Evolutionary conservation across 345 rosid genomes (phyloP).

Genomic region (Kernera saxatilis): DNA sequence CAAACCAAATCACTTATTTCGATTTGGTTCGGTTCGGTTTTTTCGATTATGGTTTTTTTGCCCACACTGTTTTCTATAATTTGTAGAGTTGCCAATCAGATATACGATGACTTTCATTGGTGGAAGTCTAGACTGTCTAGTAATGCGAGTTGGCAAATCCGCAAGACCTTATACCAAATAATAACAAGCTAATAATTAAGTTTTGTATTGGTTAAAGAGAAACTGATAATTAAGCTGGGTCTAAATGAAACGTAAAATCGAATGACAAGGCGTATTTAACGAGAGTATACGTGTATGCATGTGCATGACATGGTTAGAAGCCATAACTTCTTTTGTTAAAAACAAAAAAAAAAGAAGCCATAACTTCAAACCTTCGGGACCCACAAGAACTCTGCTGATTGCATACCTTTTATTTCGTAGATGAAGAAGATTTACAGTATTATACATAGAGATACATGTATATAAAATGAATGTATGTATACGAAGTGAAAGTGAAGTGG

Average conservation of each 20-base stretch:
- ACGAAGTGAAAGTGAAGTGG: slow-evolving; percentile 24
- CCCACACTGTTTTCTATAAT: too few species aligned
- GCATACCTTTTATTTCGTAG: background rate
- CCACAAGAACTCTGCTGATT: slow-evolving; percentile 6
- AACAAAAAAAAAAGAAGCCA: too few species aligned
- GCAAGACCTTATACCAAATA: background rate
- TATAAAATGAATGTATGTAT: background rate
- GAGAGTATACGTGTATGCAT: slow-evolving; percentile 26
- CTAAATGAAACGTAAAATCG: slow-evolving; percentile 23
- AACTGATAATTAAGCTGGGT: background rate
- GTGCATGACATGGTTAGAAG: slow-evolving; percentile 29
- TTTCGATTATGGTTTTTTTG: too few species aligned
- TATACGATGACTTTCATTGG: background rate
- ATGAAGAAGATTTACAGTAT: slow-evolving; percentile 1
- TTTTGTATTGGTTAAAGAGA: background rate
- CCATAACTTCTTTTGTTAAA: too few species aligned
- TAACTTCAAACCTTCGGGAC: slow-evolving; percentile 12
- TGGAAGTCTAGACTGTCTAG: background rate
- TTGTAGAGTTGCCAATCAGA: background rate
- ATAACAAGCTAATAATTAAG: background rate
- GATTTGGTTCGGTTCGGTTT: too few species aligned
- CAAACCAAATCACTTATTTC: too few species aligned
- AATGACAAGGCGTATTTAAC: slow-evolving; percentile 8
- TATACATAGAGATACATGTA: background rate
- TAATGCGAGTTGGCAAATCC: background rate